Base-by-base conservation (phyloP, 495 filamentous ascomycete genomes). In the Penicillium parvum region DNA sequence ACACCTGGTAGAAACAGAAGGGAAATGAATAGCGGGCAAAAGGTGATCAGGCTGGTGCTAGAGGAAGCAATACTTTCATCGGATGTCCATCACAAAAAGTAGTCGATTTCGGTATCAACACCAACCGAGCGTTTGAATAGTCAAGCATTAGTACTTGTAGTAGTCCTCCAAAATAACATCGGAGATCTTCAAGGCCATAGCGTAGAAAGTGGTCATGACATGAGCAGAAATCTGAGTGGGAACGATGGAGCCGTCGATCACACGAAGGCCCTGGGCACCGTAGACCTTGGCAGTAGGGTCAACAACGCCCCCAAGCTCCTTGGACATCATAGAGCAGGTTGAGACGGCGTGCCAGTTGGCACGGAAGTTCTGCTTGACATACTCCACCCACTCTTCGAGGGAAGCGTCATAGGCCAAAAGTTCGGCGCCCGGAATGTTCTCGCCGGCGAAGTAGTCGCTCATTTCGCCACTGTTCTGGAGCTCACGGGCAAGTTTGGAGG, bases 291-390 rank as follows among this genome's bases (percentile, higher is more conserved):
- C 57, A 12, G 55, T 48, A n/a, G 65, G 39, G 37, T 72, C 64
- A 1, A 75, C 73, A 9, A 75, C 73, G 9, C 26, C 71, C 16
- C 73, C 73, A 5, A 67, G 57, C 38, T 68, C 69, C 11, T 50
- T 51, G 1, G 66, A 43, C 51, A 75, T 62, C 73, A 77, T 75
- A 0, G 69, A 63, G 40, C 69, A 68, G 8, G 73, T 74, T 11
- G 69, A 58, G 6, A 66, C 58, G n/a, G 65, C 69, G 50, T 77
- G 73, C n/a, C 49, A 71, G 34, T 71, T 66, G 3, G 65, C 60
- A n/a, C 61, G 51, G 43, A 57, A 60, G 45, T 54, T 53, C 25
- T 52, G 25, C 35, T 36, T 18, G 4, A 63, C 43, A 21, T 60
- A 63, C 2, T 40, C 40, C 17, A 28, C 29, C 45, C 82, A 79